Conservation (phyloP, 2,329 filamentous ascomycete species). For the Colletotrichum orbiculare region DNA sequence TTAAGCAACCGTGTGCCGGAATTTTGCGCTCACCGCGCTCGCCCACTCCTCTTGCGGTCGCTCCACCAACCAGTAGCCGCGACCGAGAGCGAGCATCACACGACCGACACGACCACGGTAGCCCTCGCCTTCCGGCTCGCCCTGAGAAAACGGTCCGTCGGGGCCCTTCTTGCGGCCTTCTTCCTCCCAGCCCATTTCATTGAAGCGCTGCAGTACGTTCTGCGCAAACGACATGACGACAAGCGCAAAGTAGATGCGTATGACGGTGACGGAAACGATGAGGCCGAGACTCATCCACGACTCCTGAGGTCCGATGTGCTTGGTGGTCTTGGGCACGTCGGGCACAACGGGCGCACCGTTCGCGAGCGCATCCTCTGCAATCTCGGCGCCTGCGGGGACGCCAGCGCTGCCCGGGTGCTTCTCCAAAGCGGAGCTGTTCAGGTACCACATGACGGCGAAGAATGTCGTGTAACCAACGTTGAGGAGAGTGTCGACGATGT, state of each 20-base stretch:
- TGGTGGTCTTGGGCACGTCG: constrained; percentile 35
- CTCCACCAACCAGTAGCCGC: constrained; percentile 84
- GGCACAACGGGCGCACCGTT: constrained; percentile 36
- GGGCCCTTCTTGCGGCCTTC: constrained; percentile 48
- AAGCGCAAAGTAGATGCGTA: constrained; percentile 85
- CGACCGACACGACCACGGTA: constrained; percentile 85
- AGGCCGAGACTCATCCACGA: constrained; percentile 81
- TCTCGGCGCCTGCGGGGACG: constrained; percentile 29
- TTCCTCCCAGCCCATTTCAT: constrained; percentile 35
- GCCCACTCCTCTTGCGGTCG: constrained; percentile 76
- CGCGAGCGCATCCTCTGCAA: constrained; percentile 33
- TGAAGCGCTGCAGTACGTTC: constrained; percentile 69
- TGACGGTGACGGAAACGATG: constrained; percentile 77
- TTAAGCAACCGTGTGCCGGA: constrained; percentile 28
- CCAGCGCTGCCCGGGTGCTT: constrained; percentile 37
- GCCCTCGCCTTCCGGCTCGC: constrained; percentile 79
- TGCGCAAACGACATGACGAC: constrained; percentile 87
- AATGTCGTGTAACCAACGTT: constrained; percentile 85
- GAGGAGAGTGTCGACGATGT: constrained; percentile 82
- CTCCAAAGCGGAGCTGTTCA: constrained; percentile 63
- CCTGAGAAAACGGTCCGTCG: constrained; percentile 73
- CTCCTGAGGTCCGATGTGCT: constrained; percentile 58
- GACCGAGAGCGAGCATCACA: constrained; percentile 78
- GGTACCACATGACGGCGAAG: constrained; percentile 89
- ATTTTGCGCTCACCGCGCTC: constrained; percentile 63